Base-by-base conservation (phyloP, 139 green algal genomes). In the Raphidocelis subcapitata region DNA sequence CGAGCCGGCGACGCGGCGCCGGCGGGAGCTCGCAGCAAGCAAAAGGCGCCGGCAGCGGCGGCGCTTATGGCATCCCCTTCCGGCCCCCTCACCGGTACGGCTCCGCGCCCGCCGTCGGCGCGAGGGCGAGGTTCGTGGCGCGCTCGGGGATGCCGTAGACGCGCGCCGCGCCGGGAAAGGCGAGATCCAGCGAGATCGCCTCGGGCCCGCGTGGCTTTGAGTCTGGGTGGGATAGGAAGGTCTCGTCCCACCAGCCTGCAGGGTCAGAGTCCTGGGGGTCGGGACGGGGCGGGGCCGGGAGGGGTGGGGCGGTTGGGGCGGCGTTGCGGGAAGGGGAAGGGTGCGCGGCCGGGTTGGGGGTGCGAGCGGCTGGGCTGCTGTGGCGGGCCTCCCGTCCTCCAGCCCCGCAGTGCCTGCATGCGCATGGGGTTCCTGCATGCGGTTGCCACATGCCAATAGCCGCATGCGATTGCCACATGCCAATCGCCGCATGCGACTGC, bases 91-190 rank as follows among this genome's bases (percentile, higher is more conserved):
- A 49, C 41, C 41, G 8, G 41, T 49, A 49, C 41, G 41, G 41
- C 36, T 49, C 41, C 26, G 14, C 37, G 52, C 62, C 72, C 49
- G 62, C 51, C 44, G 93, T 97, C 59, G 89, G 72, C 57, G 84
- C 72, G n/a, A 98, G 80, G 0, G 86, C 84, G 29, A 94, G 67
- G 49, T 65, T 72, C 4, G 87, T 94, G 28, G 96, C 93, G 36
- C 85, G 92, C 85, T 99, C 92, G 1, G 96, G 96, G 5, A 99
- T 86, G 65, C 96, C 96, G 77, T 97, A 99, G 46, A 98, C 87
- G 67, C 98, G 87, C 21, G 85, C 28, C 18, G 83, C 75, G 4
- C 80, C 85, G 24, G 87, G 86, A 71, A 98, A 98, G 3, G 67
- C 67, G 2, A 98, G 71, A 78, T 99, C 96, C 24, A 98, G 86